phyloP scores from a whole-genome alignment of 2,329 filamentous ascomycete species.

The Tetracladium maxilliforme region DNA sequence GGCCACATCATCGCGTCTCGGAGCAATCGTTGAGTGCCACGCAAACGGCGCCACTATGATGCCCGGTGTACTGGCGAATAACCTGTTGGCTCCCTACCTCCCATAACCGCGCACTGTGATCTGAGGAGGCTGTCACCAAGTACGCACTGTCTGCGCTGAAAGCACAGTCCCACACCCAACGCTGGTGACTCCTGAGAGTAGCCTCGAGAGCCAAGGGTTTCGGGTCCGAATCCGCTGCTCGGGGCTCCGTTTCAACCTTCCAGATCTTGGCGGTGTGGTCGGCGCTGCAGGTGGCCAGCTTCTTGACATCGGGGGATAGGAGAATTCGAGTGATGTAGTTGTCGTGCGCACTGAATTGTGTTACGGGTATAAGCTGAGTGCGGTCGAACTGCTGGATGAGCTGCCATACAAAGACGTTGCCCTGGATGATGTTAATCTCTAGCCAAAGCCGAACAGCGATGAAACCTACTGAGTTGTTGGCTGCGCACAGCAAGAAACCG shows the following conservation, averaged over 20 bases:
- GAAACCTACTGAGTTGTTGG: conserved; percentile 64
- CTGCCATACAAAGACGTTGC: conserved; percentile 95
- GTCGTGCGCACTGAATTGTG: conserved; percentile 56
- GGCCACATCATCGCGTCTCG: conserved; percentile 9
- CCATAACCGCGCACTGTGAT: conserved; percentile 63
- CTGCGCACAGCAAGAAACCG: conserved; percentile 81
- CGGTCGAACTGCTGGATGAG: conserved; percentile 60
- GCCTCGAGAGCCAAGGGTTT: conserved; percentile 51
- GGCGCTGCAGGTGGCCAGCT: conserved; percentile 60
- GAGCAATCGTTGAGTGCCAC: conserved; percentile 55
- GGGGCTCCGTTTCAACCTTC: conserved; percentile 45
- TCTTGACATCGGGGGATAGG: conserved; percentile 60
- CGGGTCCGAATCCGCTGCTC: conserved; percentile 25
- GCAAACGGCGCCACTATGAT: conserved; percentile 58
- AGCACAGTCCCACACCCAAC: conserved; percentile 70
- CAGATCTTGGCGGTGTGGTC: conserved; percentile 88
- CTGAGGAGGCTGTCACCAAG: conserved; percentile 58
- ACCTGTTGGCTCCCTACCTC: conserved; percentile 55
- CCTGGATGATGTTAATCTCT: conserved; percentile 32
- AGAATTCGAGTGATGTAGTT: conserved; percentile 63
- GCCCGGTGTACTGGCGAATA: conserved; percentile 63
- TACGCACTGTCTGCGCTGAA: conserved; percentile 64
- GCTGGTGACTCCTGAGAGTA: conserved; percentile 55
- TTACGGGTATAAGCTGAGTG: conserved; percentile 56
- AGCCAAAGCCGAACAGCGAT: neutral